Evolutionary conservation across 1,139 yeast species (phyloP), one percentile per base, ranked within the genome.

Genomic region (Sugiyamaella japonica): DNA sequence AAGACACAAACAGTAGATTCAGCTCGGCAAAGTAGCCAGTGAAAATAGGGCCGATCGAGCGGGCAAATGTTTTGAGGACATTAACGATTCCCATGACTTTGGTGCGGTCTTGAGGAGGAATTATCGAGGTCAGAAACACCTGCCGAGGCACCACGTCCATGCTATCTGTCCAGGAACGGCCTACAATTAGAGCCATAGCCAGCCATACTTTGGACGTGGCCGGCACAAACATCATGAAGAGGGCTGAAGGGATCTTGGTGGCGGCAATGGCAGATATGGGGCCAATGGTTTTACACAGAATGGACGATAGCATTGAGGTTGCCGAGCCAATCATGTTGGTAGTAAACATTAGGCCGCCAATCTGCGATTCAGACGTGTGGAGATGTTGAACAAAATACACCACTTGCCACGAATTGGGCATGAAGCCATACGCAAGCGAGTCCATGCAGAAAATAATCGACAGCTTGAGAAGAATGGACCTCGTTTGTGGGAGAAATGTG

Each of bases 141-240:
- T 89, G 96, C 52, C 97, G 78, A 7, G 97, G 96, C 1, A 89
- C 95, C 29, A 89, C 96, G 67, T 90, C 97, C 93, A 89, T 89
- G 0, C 90, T 81, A 1, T 84, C 76, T 0, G 90, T 77, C 1
- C 82, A 71, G 53, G 81, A 79, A 56, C 85, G 77, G 15, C 78
- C 66, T 17, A 83, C 59, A 38, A 83, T 69, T 12, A 72, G 60
- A 1, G 64, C 57, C 63, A 76, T 65, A 0, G 78, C 75, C 4
- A 63, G 55, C 15, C 48, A 36, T 29, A 57, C 52, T n/a, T 48
- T 54, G 1, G 63, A 52, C 4, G 71, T 67, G 13, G 78, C 64
- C 5, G 93, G 85, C 3, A 79, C 75, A 1, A 82, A 65, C 0
- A 84, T 80, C 63, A 85, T 80, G 56, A 87, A 81, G 0, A 83